Base-by-base conservation (phyloP, 805 yeast species). In the Spathaspora hagerdaliae region DNA sequence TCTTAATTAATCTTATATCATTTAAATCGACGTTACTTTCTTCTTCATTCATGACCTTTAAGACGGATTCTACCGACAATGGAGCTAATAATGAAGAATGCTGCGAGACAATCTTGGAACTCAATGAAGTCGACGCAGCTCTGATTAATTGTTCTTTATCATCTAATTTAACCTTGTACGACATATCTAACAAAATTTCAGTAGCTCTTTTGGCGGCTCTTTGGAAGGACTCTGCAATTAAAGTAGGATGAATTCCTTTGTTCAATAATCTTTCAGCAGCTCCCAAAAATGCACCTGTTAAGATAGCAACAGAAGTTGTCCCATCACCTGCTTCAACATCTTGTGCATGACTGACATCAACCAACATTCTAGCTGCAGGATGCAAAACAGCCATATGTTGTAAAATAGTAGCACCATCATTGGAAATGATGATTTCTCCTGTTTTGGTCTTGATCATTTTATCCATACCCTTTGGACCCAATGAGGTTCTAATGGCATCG, bases 251-350 rank as follows among this genome's bases (percentile, higher is more conserved):
- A 56, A 94, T 89, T 13, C 94, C 98, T 64, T 87, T 88, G 54
- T 81, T 82, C 57, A 94, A 77, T 48, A 94, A 74, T 63, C 85
- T 84, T 57, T 94, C 99, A 45, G 98, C 96, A 13, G 99, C 99
- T 29, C 92, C 96, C 45, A 94, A 74, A 41, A 94, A 69, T 5
- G 97, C 92, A 33, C 99, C 99, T 6, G 97, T 88, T 51, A 94
- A 75, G 45, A 94, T 92, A 27, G 95, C 99, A 31, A 94, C 99
- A 2, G 97, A 85, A 0, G 99, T 94, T 31, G 99, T 94, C 52
- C 99, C 99, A 64, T 94, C 99, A 45, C 99, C 99, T n/a, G 98
- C 99, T 67, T 91, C 99, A 34, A 91, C 86, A 58, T 94, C 99
- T 69, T 94, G 99, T 1, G 99, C 98, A 36, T 91, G 97, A 48